A percentile compares a stretch with the other conserved stretches of the same genome.
Conservation (phyloP, 2,329 filamentous ascomycete species). For the Claviceps monticola region DNA sequence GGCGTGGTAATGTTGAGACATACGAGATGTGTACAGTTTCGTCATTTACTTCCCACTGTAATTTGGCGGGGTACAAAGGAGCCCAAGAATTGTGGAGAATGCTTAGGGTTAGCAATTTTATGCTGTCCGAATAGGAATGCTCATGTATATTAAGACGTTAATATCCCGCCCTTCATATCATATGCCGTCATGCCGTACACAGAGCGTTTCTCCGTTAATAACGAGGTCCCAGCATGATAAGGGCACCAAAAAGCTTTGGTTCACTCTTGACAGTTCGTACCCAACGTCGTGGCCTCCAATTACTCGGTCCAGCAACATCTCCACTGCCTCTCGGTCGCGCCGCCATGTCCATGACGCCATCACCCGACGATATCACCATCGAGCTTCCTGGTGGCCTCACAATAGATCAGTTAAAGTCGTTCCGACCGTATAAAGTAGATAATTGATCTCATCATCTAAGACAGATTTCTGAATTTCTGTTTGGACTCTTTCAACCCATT, state of each 20-base stretch:
- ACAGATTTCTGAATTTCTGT: neutral
- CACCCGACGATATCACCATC: slow-evolving; percentile 20
- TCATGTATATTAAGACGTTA: neutral
- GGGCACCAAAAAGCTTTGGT: neutral
- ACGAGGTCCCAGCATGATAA: neutral
- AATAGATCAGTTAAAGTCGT: slow-evolving; percentile 26
- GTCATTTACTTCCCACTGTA: too few relatives aligned
- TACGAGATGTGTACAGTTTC: too few relatives aligned
- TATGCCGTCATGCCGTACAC: too few relatives aligned
- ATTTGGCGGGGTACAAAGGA: too few relatives aligned
- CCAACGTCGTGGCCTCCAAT: neutral
- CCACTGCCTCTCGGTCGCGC: neutral
- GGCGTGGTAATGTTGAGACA: too few relatives aligned
- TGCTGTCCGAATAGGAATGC: too few relatives aligned
- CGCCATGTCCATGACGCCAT: slow-evolving; percentile 1
- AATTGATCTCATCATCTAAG: too few relatives aligned
- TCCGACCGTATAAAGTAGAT: slow-evolving; percentile 32
- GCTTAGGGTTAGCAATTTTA: too few relatives aligned
- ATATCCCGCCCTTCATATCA: neutral
- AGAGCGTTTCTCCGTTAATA: neutral
- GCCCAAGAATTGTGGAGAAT: too few relatives aligned
- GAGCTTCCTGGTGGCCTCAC: slow-evolving; percentile 27
- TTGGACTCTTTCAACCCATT: neutral
- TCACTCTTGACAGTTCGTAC: neutral
- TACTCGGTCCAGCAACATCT: neutral